Evolutionary conservation across 768 basidiomycete genomes (phyloP), one percentile per base, ranked within the genome.

Genomic region (Filobasidium floriforme): DNA sequence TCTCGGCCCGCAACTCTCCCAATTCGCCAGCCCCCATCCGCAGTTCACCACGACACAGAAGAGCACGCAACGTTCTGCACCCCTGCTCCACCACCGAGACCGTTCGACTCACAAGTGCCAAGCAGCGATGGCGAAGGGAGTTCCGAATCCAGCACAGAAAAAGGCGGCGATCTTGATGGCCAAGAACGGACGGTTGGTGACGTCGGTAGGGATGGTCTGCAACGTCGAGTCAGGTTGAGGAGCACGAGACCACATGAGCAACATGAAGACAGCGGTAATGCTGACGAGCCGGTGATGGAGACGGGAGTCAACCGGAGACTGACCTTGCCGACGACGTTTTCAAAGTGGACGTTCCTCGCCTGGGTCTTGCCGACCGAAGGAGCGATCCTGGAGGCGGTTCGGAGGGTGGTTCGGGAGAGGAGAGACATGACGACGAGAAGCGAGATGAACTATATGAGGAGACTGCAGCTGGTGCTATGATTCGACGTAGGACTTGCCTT

Each of bases 51-150:
- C 52, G n/a, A n/a, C n/a, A n/a, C n/a, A n/a, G n/a, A n/a, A n/a
- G n/a, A n/a, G n/a, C n/a, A n/a, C n/a, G n/a, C n/a, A n/a, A n/a
- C n/a, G n/a, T n/a, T n/a, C n/a, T n/a, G n/a, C n/a, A n/a, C n/a
- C n/a, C n/a, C n/a, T n/a, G n/a, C n/a, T n/a, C n/a, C n/a, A n/a
- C n/a, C n/a, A n/a, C n/a, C n/a, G n/a, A n/a, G n/a, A n/a, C n/a
- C n/a, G n/a, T n/a, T n/a, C n/a, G n/a, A 73, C 76, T 74, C 67
- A 77, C 76, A 77, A 37, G 41, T 78, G 77, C 68, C 68, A 75
- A 28, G 63, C 67, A 43, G 74, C 77, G 46, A 71, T 72, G 66
- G 65, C 70, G 71, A 76, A 76, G 29, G 77, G 77, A 24, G 70
- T 60, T 3, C 73, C 73, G 69, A 78, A 76, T 4, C 76, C 76